These are phyloP conservation scores for Saturnispora mendoncae DNA, from an alignment of 805 yeast genomes.

Conservation along the genomic window DNA sequence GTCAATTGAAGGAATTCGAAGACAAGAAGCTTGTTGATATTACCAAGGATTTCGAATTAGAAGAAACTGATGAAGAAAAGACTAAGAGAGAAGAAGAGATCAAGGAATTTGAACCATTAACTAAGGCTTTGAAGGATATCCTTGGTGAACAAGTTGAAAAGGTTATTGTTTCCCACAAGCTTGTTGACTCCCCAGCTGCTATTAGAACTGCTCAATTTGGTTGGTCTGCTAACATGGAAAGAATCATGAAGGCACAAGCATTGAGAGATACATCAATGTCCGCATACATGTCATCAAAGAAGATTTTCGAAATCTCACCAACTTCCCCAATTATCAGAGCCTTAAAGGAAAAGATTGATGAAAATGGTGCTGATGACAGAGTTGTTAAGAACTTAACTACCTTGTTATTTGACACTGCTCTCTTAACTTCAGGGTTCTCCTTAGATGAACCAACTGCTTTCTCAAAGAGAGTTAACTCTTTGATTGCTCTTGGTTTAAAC, in stretches of 20 bases:
- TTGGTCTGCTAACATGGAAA: slow-evolving; percentile 99
- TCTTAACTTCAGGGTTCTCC: slow-evolving; percentile 97
- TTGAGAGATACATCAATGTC: slow-evolving; percentile 98
- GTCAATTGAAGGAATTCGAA: slow-evolving; percentile 98
- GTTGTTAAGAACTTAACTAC: slow-evolving; percentile 97
- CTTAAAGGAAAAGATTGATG: slow-evolving; percentile 92
- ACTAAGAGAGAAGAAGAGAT: slow-evolving; percentile 85
- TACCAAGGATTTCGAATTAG: slow-evolving; percentile 97
- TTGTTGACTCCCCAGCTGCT: slow-evolving; percentile 98
- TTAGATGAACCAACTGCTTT: slow-evolving; percentile 97
- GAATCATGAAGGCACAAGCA: slow-evolving; percentile 99
- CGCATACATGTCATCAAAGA: slow-evolving; percentile 98
- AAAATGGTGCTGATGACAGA: slow-evolving; percentile 96
- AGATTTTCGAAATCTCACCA: slow-evolving; percentile 98
- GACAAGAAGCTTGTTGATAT: slow-evolving; percentile 98
- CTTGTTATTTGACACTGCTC: slow-evolving; percentile 93
- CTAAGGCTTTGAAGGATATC: slow-evolving; percentile 92
- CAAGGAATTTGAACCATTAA: slow-evolving; percentile 85
- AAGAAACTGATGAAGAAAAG: slow-evolving; percentile 98
- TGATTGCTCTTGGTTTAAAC: slow-evolving; percentile 95
- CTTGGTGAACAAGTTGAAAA: slow-evolving; percentile 98
- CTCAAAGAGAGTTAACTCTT: slow-evolving; percentile 96
- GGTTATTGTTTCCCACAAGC: slow-evolving; percentile 95
- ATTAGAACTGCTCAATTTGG: slow-evolving; percentile 99
- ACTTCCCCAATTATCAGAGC: slow-evolving; percentile 91